A percentile compares a stretch with the other conserved stretches of the same genome.
Conservation (phyloP, 2,329 filamentous ascomycete genomes). For the Verticillium zaregamsianum region DNA sequence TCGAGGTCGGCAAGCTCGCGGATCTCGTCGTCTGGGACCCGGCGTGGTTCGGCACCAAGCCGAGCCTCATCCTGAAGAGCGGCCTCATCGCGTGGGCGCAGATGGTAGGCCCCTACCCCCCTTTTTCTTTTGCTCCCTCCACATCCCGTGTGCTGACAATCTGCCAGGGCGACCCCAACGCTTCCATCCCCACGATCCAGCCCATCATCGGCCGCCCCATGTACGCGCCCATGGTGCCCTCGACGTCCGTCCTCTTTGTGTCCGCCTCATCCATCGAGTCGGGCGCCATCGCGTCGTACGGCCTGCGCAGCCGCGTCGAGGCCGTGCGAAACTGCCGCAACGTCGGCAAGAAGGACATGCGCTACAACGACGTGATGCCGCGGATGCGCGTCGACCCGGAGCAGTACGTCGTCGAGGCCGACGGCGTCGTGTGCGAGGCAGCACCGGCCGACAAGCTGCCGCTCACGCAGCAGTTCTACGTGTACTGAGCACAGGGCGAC, state of each 20-base stretch:
- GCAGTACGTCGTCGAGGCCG: slow-evolving; percentile 81
- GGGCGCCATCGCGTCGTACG: slow-evolving; percentile 67
- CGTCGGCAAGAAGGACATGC: slow-evolving; percentile 84
- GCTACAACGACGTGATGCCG: slow-evolving; percentile 78
- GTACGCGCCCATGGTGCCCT: slow-evolving; percentile 73
- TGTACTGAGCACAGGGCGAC: slow-evolving; percentile 41
- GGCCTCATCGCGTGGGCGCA: slow-evolving; percentile 78
- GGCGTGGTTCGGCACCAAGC: slow-evolving; percentile 83
- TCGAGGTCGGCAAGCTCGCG: slow-evolving; percentile 86
- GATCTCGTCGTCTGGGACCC: slow-evolving; percentile 88
- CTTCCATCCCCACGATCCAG: slow-evolving; percentile 82
- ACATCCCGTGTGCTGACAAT: background rate
- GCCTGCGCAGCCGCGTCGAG: slow-evolving; percentile 74
- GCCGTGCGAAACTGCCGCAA: slow-evolving; percentile 71
- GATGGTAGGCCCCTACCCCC: slow-evolving; percentile 57
- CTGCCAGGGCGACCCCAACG: slow-evolving; percentile 69
- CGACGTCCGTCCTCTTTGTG: slow-evolving; percentile 77
- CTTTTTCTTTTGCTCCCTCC: slow-evolving; percentile 2
- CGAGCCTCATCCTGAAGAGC: slow-evolving; percentile 75
- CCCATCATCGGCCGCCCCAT: slow-evolving; percentile 80
- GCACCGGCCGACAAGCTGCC: slow-evolving; percentile 69
- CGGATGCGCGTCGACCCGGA: slow-evolving; percentile 91
- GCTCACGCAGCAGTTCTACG: slow-evolving; percentile 71
- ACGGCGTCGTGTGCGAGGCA: slow-evolving; percentile 69
- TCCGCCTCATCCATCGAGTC: slow-evolving; percentile 65